Base-by-base conservation (phyloP, 1,284 basidiomycete species). In the Gomphus bonarii region DNA sequence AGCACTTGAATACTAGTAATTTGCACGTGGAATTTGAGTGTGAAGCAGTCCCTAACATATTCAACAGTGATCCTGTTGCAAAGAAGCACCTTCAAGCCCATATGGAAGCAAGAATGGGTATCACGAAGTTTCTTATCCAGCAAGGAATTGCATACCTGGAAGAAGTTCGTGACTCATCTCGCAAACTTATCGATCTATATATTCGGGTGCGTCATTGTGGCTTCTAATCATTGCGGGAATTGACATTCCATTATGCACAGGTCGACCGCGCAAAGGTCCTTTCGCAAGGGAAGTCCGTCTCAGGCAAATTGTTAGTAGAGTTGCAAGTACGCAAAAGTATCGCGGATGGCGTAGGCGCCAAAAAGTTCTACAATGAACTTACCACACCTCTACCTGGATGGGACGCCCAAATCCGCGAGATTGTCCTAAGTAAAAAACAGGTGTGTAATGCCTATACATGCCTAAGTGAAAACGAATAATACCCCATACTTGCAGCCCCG, bases 41-140 rank as follows among this genome's bases (percentile, higher is more conserved):
- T 46, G 16, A 14, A 18, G 33, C 16, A 10, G 14, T 47, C 16
- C 10, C 30, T n/a, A 40, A 28, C 18, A n/a, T 47, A 7, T 20
- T 38, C 5, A 3, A 30, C 20, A 54, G 57, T 62, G 88, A 94
- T 65, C 89, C 90, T 28, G 73, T 71, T 30, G 86, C 82, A 8
- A 73, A 82, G 68, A 91, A 90, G 69, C 90, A 92, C 65, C 88
- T 90, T 18, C 91, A 93, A 66, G 91, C 91, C n/a, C 91, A 93
- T 66, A 93, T 93, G 90, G 89, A 88, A 69, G 88, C 85, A 53
- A 88, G 88, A 30, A 73, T 90, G 58, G 88, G 88, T 31, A 91
- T 92, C 65, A 88, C 85, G 11, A 83, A 87, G 60, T 82, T 85
- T 69, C 73, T 92, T 62, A 82, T 89, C 60, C 72, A 78, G 31